Conservation (phyloP, 2,329 filamentous ascomycete genomes). For the Colletotrichum melonis region DNA sequence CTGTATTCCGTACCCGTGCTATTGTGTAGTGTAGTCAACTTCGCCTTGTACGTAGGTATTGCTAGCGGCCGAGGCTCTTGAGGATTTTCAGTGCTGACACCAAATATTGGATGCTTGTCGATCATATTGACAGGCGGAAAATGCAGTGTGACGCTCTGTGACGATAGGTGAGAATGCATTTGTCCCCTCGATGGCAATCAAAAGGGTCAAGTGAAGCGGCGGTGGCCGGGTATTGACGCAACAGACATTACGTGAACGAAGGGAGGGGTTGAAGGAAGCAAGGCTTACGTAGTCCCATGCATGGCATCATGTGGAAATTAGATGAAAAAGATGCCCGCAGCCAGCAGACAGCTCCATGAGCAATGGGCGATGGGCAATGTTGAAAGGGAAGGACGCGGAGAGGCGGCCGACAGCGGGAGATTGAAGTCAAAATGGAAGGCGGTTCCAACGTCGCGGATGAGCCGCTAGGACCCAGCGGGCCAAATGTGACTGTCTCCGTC, state of each 20-base stretch:
- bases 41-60: not conserved
- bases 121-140: slow-evolving; percentile 11
- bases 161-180: not conserved
- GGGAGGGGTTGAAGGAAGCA: not conserved
- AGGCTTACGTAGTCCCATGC: not conserved
- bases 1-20: not conserved
- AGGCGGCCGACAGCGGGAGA: not conserved
- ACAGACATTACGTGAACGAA: not conserved
- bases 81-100: slow-evolving; percentile 8
- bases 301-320: not conserved
- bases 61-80: not conserved
- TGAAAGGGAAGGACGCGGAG: not conserved
- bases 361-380: too few relatives aligned
- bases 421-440: not conserved
- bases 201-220: not conserved
- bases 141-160: not conserved
- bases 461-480: not conserved
- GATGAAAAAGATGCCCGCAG: not conserved
- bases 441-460: not conserved
- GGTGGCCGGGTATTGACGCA: not conserved
- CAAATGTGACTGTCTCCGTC: not conserved
- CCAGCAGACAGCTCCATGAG: too few relatives aligned
- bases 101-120: not conserved
- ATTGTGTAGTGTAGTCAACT: not conserved
- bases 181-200: not conserved